Percentiles rank a stretch among this genome's conserved stretches.
Evolutionary conservation across 2,329 filamentous ascomycete genomes (phyloP).

Genomic region (Sarocladiaceae sp.): DNA sequence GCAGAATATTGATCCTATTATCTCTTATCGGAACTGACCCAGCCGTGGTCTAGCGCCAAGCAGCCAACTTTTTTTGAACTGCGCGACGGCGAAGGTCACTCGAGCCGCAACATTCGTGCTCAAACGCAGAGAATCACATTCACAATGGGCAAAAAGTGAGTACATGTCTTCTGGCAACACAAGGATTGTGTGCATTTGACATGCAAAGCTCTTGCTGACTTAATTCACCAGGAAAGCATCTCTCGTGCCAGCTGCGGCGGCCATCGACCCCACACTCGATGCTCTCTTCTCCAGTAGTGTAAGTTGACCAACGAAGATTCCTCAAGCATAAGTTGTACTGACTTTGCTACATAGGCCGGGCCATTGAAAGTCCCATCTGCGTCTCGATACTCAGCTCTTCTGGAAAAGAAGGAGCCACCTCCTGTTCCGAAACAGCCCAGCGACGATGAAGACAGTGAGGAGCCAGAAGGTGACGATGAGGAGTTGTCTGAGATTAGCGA

Average conservation of each 20-base stretch:
- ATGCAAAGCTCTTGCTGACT: slow-evolving; percentile 10
- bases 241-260: slow-evolving; percentile 41
- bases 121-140: not conserved
- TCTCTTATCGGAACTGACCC: too few relatives aligned
- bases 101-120: slow-evolving; percentile 2
- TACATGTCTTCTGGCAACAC: not conserved
- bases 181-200: slow-evolving; percentile 5
- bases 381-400: slow-evolving; percentile 36
- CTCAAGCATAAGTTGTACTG: too few relatives aligned
- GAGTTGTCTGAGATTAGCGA: slow-evolving; percentile 20
- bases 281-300: slow-evolving; percentile 69
- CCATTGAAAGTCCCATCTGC: slow-evolving; percentile 41
- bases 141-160: slow-evolving; percentile 21
- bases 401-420: slow-evolving; percentile 27
- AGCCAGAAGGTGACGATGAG: slow-evolving; percentile 24
- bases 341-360: slow-evolving; percentile 34
- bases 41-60: not conserved
- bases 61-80: slow-evolving; percentile 9
- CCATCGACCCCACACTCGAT: slow-evolving; percentile 62
- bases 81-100: slow-evolving; percentile 9
- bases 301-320: slow-evolving; percentile 29
- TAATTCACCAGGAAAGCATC: slow-evolving; percentile 28
- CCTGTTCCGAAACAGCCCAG: slow-evolving; percentile 9
- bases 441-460: slow-evolving; percentile 21
- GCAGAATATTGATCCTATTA: slow-evolving; percentile 2